These are phyloP conservation scores for Hondaea fermentalgiana DNA, from an alignment of 108 stramenopile species.

Conservation along the genomic window DNA sequence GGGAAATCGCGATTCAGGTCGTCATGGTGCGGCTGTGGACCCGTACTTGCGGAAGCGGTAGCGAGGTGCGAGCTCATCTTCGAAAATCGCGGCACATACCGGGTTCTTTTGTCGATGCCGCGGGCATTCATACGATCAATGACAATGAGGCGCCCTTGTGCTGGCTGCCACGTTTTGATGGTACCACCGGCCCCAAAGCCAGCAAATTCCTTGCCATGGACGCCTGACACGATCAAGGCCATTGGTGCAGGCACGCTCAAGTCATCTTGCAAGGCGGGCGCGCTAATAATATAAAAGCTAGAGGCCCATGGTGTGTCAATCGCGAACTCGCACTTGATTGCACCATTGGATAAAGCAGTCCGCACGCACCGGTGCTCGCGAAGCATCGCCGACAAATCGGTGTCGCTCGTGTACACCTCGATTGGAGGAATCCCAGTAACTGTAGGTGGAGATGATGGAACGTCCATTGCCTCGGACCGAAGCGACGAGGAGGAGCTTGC, in stretches of 20 bases:
- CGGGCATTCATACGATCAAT: not conserved
- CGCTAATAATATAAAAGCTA: not conserved
- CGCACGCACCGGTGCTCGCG: not conserved
- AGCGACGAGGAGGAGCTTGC: too few relatives aligned
- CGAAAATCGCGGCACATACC: not conserved
- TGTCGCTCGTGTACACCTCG: not conserved
- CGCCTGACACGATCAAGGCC: not conserved
- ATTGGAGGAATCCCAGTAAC: not conserved
- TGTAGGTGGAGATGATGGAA: not conserved
- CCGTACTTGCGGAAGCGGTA: not conserved
- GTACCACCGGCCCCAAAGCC: slow-evolving; percentile 1
- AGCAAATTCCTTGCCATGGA: not conserved
- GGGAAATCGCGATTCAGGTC: not conserved
- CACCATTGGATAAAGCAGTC: not conserved
- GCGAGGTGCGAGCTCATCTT: not conserved
- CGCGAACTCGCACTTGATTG: not conserved
- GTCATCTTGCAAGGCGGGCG: not conserved
- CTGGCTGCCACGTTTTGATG: not conserved
- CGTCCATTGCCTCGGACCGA: not conserved
- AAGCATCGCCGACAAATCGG: not conserved
- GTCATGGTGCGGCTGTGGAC: not conserved
- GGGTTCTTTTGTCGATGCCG: not conserved
- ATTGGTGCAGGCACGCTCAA: not conserved
- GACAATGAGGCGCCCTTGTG: not conserved
- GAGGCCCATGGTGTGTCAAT: not conserved